Evolutionary conservation across 768 basidiomycete species (phyloP).

Genomic region (Sarcodon aspratus): DNA sequence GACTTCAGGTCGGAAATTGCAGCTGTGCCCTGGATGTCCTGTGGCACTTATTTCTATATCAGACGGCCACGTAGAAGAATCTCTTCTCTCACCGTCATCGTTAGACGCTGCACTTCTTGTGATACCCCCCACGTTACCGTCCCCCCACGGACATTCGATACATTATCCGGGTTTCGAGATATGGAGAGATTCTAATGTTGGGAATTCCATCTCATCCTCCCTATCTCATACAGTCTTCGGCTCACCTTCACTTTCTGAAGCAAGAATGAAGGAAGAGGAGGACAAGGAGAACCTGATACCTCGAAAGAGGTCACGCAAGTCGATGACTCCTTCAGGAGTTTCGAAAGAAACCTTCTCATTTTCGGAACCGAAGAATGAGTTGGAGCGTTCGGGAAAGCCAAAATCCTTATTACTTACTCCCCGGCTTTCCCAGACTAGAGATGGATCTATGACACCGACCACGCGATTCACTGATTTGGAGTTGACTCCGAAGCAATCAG

Average conservation of each 20-base stretch:
- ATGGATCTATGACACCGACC: neutral
- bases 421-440: too few relatives aligned
- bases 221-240: too few relatives aligned
- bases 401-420: too few relatives aligned
- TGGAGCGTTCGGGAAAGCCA: too few relatives aligned
- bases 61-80: too few relatives aligned
- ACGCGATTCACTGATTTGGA: conserved; percentile 4
- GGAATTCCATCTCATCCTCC: conserved; percentile 5
- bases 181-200: conserved; percentile 18
- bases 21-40: too few relatives aligned
- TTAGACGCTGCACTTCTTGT: neutral
- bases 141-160: conserved; percentile 39
- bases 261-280: conserved; percentile 21
- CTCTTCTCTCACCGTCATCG: neutral
- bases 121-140: conserved; percentile 24
- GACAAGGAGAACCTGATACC: conserved; percentile 51
- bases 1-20: neutral
- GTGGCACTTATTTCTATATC: too few relatives aligned
- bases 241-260: too few relatives aligned
- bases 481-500: conserved; percentile 8
- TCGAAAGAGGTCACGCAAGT: conserved; percentile 33
- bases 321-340: conserved; percentile 2
- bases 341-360: too few relatives aligned
- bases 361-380: too few relatives aligned
- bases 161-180: conserved; percentile 63